Conservation (phyloP, 768 basidiomycete genomes). For the Tubosaeta sp. region DNA sequence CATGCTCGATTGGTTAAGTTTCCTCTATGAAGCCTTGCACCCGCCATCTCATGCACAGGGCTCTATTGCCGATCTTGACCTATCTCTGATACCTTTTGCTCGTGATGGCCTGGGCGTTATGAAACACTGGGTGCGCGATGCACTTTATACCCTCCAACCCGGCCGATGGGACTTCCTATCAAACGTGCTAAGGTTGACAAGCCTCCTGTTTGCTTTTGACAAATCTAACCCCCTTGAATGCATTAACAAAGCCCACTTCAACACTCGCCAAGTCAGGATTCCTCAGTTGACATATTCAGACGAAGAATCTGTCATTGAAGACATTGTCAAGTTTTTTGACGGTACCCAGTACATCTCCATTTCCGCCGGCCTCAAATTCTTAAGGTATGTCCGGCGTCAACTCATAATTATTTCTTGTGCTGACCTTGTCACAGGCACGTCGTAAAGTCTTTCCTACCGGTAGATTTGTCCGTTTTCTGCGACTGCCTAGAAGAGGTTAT, state of each 20-base stretch:
- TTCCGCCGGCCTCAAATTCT: conserved; percentile 35
- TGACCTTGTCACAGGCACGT: conserved; percentile 38
- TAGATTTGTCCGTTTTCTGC: conserved; percentile 50
- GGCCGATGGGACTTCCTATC: conserved; percentile 27
- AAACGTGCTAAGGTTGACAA: conserved; percentile 32
- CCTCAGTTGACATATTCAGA: conserved; percentile 10
- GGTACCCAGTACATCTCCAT: conserved; percentile 26
- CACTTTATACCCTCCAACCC: conserved; percentile 36
- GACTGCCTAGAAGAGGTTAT: conserved; percentile 48
- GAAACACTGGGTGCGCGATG: conserved; percentile 42
- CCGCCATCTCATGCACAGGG: conserved; percentile 48
- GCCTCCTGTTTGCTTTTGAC: conserved; percentile 39
- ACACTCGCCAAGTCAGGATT: conserved; percentile 1
- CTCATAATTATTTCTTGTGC: conserved; percentile 20
- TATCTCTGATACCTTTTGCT: conserved; percentile 37
- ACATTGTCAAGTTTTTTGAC: conserved; percentile 30
- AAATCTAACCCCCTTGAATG: conserved; percentile 29
- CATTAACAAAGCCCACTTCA: conserved; percentile 33
- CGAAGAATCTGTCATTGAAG: conserved; percentile 27
- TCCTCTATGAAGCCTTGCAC: conserved; percentile 47
- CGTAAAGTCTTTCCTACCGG: conserved; percentile 29
- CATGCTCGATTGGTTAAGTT: conserved; percentile 32
- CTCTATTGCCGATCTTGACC: conserved; percentile 33
- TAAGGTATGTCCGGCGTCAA: conserved; percentile 31
- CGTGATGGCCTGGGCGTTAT: conserved; percentile 34